Base-by-base conservation (phyloP, 2,329 filamentous ascomycete genomes). In the Cyphellophora europaea region DNA sequence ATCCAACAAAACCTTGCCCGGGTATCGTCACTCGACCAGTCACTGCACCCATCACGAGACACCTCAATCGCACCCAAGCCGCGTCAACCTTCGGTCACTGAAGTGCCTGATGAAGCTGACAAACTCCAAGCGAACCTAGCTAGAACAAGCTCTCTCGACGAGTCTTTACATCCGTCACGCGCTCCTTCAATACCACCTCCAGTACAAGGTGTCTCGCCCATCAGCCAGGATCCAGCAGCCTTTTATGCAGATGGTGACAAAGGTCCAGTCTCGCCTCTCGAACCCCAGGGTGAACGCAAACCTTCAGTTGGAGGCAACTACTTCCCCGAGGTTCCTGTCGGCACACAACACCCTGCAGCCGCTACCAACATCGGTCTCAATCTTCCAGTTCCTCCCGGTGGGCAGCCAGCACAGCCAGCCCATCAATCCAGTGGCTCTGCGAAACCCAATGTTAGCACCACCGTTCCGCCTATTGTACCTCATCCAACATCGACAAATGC, bases 61-160 rank as follows among this genome's bases (percentile, higher is more conserved):
- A 55, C 62, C 3, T 66, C 62, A 10, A 38, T 53, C 12, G 53
- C 58, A 17, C 61, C 57, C 30, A 16, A 74, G 40, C 40, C 49
- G 36, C 44, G 52, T 40, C 64, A 75, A 43, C 62, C 74, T 1
- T 69, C 69, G 2, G 74, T 80, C 10, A 74, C 79, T 49, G 72
- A 77, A 23, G 67, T 67, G 1, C 67, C 71, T 3, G 73, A 79
- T 39, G 74, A 75, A 30, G 62, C 66, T 27, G 63, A 69, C 41
- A 62, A 65, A 19, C 58, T 70, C 13, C 58, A 63, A 33, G 51
- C 54, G 37, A 55, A 49, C 19, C 52, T 66, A 36, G 66, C 67
- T 12, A 56, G 53, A 18, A 63, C 67, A 41, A 69, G 69, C 4
- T 64, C 59, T 11, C 52, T 66, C 3, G 58, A 71, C 43, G 56